Base-by-base conservation (phyloP, 495 filamentous ascomycete species). In the Penicillium argentinense region DNA sequence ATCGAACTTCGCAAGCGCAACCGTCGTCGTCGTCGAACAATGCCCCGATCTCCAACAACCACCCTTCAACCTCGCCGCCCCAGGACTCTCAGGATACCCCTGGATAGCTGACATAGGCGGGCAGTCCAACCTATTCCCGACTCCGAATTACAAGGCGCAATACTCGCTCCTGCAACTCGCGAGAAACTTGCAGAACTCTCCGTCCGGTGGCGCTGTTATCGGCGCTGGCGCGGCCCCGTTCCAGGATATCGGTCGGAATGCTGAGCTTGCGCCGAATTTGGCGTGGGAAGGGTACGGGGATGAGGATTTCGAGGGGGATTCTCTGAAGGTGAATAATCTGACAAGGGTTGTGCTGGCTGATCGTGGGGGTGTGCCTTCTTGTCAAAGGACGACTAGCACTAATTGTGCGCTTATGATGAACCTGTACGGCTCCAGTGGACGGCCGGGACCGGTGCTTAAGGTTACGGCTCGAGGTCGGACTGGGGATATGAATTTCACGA, bases 171-270 rank as follows among this genome's bases (percentile, higher is more conserved):
- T 60, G 5, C 47, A 57, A 0, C 48, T 73, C 6, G 57, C 63
- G 0, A 48, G 47, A 11, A 38, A 60, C 2, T 70, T 71, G 65
- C 55, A 66, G 24, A 65, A 72, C 63, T 51, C 46, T 0, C 38
- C 54, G 0, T 19, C 13, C 1, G 41, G 42, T 17, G 68, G 68
- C 2, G 57, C 51, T 23, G 26, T 69, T 2, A 46, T 71, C 21
- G 68, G 69, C 3, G 69, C 69, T 2, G 62, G 64, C 0, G 69
- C 69, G 8, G 69, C 63, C 1, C 69, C 69, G n/a, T 71, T 68
- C 28, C 63, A 73, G 25, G 55, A 69, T 21, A 29, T 69, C 14
- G 70, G 66, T 2, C 50, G 51, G 22, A 73, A 73, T 38, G 55
- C 59, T 19, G 70, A 73, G 25, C 54, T 73, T 12, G 64, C 64